Conservation (phyloP, 2,329 filamentous ascomycete genomes). For the Hypoxylon sp. region DNA sequence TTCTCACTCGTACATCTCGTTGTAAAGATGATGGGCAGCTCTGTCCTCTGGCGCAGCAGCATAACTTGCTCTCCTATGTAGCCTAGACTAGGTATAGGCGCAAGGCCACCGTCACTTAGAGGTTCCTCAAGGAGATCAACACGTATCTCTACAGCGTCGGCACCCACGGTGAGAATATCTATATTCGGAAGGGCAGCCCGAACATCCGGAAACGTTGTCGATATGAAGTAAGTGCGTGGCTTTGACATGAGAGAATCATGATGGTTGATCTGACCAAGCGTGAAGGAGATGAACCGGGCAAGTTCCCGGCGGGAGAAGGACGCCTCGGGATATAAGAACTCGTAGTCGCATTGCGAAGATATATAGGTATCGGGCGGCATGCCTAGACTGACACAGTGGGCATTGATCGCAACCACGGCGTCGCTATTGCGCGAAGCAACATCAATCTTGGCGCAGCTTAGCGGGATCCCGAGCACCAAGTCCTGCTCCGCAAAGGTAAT, state of each 20-base stretch:
- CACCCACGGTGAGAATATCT: constrained; percentile 87
- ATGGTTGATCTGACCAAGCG: constrained; percentile 81
- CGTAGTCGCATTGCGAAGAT: constrained; percentile 81
- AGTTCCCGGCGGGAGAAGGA: constrained; percentile 81
- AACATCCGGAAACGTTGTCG: constrained; percentile 89
- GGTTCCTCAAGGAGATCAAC: constrained; percentile 85
- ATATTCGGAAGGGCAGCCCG: constrained; percentile 84
- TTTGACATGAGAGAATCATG: constrained; percentile 84
- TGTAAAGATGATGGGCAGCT: constrained; percentile 91
- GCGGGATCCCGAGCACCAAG: constrained; percentile 75
- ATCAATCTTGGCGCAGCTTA: constrained; percentile 66
- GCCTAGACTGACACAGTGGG: constrained; percentile 78
- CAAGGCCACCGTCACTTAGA: constrained; percentile 69
- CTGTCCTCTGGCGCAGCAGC: constrained; percentile 83
- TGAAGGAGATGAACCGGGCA: constrained; percentile 81
- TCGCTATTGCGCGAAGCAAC: constrained; percentile 68
- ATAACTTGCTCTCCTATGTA: constrained; percentile 91
- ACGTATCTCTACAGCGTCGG: constrained; percentile 85
- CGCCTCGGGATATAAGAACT: constrained; percentile 82
- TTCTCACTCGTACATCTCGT: constrained; percentile 85
- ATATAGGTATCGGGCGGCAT: constrained; percentile 75
- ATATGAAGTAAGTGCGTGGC: constrained; percentile 84
- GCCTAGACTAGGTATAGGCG: constrained; percentile 78
- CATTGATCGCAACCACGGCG: constrained; percentile 77
- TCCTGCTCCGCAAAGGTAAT: constrained; percentile 67